Conservation (phyloP, 1,284 basidiomycete genomes). For the Somion occarium region DNA sequence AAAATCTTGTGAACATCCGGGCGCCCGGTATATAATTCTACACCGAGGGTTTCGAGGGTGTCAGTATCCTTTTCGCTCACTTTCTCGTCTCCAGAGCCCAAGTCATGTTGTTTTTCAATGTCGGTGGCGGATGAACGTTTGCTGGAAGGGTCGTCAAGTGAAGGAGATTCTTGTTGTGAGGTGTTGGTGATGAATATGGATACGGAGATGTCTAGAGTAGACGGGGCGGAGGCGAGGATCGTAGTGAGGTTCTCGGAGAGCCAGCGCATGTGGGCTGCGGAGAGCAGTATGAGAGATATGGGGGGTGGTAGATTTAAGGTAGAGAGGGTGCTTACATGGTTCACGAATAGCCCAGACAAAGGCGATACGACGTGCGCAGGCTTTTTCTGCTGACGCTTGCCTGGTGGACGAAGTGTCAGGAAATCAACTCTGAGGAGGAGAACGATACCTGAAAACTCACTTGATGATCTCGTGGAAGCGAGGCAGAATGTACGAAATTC, state of each 20-base stretch:
- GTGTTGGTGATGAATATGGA: conserved; percentile 33
- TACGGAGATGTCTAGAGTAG: conserved; percentile 28
- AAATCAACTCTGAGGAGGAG: too few species aligned
- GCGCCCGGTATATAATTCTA: conserved; percentile 16
- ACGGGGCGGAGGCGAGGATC: conserved; percentile 27
- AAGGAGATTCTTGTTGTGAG: not conserved
- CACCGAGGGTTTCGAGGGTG: conserved; percentile 4
- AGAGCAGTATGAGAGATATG: not conserved
- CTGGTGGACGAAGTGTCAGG: too few species aligned
- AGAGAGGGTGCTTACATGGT: conserved; percentile 25
- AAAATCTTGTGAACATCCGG: conserved; percentile 25
- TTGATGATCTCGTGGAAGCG: conserved; percentile 38
- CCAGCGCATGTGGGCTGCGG: conserved; percentile 38
- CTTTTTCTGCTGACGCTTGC: conserved; percentile 23
- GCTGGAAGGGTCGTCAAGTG: conserved; percentile 17
- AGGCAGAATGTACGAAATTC: conserved; percentile 46
- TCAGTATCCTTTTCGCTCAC: not conserved
- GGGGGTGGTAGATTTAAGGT: not conserved
- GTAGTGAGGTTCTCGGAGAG: conserved; percentile 30
- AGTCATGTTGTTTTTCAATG: conserved; percentile 1
- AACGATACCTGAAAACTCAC: conserved; percentile 22
- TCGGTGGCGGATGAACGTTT: conserved; percentile 13
- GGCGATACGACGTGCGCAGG: conserved; percentile 29
- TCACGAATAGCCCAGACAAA: conserved; percentile 44
- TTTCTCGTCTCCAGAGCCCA: not conserved